Evolutionary conservation across 202 grass and related monocot genomes (phyloP).

Genomic region (Setaria viridis): DNA sequence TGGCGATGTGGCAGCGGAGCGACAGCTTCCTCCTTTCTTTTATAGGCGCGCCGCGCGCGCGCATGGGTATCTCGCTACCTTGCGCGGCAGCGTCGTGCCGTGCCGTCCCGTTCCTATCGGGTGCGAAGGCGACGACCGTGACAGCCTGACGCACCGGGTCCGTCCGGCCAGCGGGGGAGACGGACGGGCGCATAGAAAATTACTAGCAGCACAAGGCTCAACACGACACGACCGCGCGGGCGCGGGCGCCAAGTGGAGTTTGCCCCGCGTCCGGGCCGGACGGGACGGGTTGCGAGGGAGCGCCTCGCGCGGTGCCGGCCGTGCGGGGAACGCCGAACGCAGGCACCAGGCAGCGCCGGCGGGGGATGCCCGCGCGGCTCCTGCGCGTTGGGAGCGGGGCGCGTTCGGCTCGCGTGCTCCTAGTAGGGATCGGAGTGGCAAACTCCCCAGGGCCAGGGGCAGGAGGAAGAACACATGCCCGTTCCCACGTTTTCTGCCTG

Average conservation of each 20-base stretch:
- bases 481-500: not conserved
- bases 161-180: constrained; percentile 15
- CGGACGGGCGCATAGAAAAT: not conserved
- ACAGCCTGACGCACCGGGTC: constrained; percentile 25
- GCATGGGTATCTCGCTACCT: not conserved
- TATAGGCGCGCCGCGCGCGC: constrained; percentile 6
- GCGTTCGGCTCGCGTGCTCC: no score
- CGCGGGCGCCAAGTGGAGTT: constrained; percentile 22
- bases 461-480: no score
- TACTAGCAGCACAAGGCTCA: not conserved
- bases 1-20: constrained; percentile 1
- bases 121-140: constrained; percentile 16
- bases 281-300: no score
- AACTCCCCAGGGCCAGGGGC: no score
- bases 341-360: no score
- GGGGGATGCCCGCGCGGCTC: no score
- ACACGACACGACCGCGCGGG: not conserved
- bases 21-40: not conserved
- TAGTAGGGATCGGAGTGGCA: no score
- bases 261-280: not conserved
- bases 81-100: not conserved
- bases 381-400: no score
- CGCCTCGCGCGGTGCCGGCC: not conserved
- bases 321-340: not conserved
- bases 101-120: not conserved